These are phyloP conservation scores for Sclerotinia borealis DNA, from an alignment of 2,329 filamentous ascomycete genomes.

Conservation along the genomic window DNA sequence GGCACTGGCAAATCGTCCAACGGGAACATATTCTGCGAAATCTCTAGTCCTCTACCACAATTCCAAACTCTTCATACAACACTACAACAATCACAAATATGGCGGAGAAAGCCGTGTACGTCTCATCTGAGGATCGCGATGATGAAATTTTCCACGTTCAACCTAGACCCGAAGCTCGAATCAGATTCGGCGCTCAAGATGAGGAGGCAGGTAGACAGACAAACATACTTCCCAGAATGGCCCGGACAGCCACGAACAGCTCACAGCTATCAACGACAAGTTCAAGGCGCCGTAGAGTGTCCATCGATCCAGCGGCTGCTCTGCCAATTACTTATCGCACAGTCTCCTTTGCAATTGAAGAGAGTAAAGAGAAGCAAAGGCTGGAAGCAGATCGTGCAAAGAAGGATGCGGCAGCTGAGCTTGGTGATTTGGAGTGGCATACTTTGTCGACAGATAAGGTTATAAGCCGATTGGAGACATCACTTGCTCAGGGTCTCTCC, in stretches of 20 bases:
- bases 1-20: not conserved
- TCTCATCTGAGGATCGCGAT: not conserved
- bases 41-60: not conserved
- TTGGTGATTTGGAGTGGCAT: slow-evolving; percentile 63
- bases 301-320: slow-evolving; percentile 36
- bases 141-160: slow-evolving; percentile 16
- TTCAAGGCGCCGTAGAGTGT: slow-evolving; percentile 17
- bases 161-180: slow-evolving; percentile 13
- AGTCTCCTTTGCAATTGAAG: slow-evolving; percentile 50
- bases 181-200: slow-evolving; percentile 14
- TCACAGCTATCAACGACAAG: slow-evolving; percentile 16
- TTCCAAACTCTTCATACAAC: not conserved
- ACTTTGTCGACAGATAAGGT: slow-evolving; percentile 50
- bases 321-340: slow-evolving; percentile 49
- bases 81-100: not conserved
- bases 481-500: slow-evolving; percentile 51
- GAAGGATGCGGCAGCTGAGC: slow-evolving; percentile 43
- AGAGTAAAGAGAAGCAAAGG: slow-evolving; percentile 42
- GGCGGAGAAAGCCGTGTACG: slow-evolving; percentile 8
- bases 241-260: slow-evolving; percentile 17
- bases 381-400: slow-evolving; percentile 38
- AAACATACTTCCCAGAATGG: slow-evolving; percentile 5
- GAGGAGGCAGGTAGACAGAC: slow-evolving; percentile 11
- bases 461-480: slow-evolving; percentile 50
- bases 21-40: not conserved